Base-by-base conservation (phyloP, 2,329 filamentous ascomycete species). In the Zymoseptoria pseudotritici region DNA sequence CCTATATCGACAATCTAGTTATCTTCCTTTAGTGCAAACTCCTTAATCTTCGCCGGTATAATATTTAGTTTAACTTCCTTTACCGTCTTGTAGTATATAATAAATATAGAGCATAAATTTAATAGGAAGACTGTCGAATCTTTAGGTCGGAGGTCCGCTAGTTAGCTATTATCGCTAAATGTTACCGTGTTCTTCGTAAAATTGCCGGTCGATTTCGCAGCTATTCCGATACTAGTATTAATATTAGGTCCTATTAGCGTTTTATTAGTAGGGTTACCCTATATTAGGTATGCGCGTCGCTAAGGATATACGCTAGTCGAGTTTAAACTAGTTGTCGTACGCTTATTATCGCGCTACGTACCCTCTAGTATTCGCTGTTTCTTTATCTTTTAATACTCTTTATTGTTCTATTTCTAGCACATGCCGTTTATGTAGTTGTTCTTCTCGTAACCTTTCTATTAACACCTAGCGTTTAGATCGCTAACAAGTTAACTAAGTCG, bases 121-220 rank as follows among this genome's bases (percentile, higher is more conserved):
- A 21, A 36, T n/a, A 22, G 36, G 7, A 55, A 55, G 9, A 31
- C n/a, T 21, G 13, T 20, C 5, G 17, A 55, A 13, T 31, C 0
- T 42, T 55, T 42, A 36, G 29, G 54, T 24, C 19, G n/a, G 36
- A 50, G 19, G 53, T 55, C 53, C 54, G 29, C 36, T 56, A 56
- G 31, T 24, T 50, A 49, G 17, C 19, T 26, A 4, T 50, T 50
- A 49, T 56, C 24, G 9, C 3, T 56, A 49, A 36, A 46, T 17
- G 3, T 54, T 36, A 29, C 24, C 4, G 8, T 21, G 21, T 42
- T 42, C 8, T 46, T 46, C 2, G 19, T 49, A 53, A 26, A 53
- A 3, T 51, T 51, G 4, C 22, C 7, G 3, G 8, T 21, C 4
- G 4, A 20, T 4, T 4, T 51, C 3, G 50, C 4, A 7, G 50